Evolutionary conservation across 2,329 filamentous ascomycete species (phyloP).

Genomic region (Juglanconis oblonga): DNA sequence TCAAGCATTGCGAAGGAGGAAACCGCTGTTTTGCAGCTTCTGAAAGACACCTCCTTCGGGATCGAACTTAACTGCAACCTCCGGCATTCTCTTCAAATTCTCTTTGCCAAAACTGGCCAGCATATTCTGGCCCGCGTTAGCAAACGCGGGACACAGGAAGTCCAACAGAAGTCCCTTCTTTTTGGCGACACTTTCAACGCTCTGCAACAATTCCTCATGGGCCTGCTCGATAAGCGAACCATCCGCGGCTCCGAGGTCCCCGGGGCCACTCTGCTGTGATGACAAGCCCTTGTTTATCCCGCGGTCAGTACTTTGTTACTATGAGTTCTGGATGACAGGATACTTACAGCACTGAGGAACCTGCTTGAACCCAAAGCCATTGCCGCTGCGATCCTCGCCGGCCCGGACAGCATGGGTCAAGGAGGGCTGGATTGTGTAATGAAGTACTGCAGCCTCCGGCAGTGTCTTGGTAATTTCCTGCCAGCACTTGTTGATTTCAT

Average conservation of each 20-base stretch:
- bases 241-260: neutral
- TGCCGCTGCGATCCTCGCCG: neutral
- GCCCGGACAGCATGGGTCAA: neutral
- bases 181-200: neutral
- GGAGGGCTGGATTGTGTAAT: constrained; percentile 8
- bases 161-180: neutral
- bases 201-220: neutral
- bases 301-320: neutral
- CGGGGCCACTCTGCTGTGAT: constrained; percentile 1
- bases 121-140: neutral
- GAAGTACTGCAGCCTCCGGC: neutral
- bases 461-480: neutral
- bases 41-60: neutral
- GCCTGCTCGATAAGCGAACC: neutral
- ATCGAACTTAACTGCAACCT: neutral
- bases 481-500: neutral
- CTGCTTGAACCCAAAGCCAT: neutral
- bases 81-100: neutral
- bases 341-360: constrained; percentile 3
- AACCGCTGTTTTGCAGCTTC: neutral
- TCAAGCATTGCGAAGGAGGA: constrained; percentile 1
- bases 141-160: neutral
- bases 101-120: neutral
- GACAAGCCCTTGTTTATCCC: neutral
- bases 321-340: neutral